These are phyloP conservation scores for Komagataella ulmi DNA, from an alignment of 805 yeast genomes.

Conservation along the genomic window DNA sequence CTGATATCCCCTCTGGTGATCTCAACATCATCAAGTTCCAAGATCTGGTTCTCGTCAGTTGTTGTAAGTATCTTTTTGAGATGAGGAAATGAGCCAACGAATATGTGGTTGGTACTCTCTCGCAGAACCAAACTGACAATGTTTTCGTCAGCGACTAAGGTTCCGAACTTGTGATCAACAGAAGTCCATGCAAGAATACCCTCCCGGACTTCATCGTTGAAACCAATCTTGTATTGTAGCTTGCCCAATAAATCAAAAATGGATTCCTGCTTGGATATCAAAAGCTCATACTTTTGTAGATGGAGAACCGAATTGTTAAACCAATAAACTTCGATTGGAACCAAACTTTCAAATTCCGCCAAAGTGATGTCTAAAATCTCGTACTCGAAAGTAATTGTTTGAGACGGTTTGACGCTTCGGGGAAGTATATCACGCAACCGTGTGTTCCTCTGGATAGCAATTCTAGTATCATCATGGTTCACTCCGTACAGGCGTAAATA, in stretches of 20 bases:
- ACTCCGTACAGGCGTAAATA: slow-evolving; percentile 56
- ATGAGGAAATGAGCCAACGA: slow-evolving; percentile 34
- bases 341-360: slow-evolving; percentile 66
- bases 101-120: slow-evolving; percentile 15
- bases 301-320: slow-evolving; percentile 59
- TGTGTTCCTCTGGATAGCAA: slow-evolving; percentile 29
- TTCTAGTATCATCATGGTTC: slow-evolving; percentile 40
- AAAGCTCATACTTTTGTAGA: slow-evolving; percentile 53
- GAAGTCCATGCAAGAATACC: slow-evolving; percentile 48
- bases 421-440: slow-evolving; percentile 20
- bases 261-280: slow-evolving; percentile 50
- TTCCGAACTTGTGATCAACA: slow-evolving; percentile 14
- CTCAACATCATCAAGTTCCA: slow-evolving; percentile 1
- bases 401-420: slow-evolving; percentile 28
- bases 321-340: slow-evolving; percentile 55
- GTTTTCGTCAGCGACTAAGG: slow-evolving; percentile 18
- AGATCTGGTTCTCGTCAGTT: slow-evolving; percentile 9
- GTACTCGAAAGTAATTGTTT: slow-evolving; percentile 40
- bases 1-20: slow-evolving; percentile 14
- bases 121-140: slow-evolving; percentile 25
- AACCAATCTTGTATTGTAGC: slow-evolving; percentile 38
- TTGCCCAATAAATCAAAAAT: slow-evolving; percentile 41
- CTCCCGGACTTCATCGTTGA: slow-evolving; percentile 31
- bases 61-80: slow-evolving; percentile 16
- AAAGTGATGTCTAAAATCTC: slow-evolving; percentile 68